phyloP scores from a whole-genome alignment of 371 early-diverging fungal species.

The Haplosporangium sp. region DNA sequence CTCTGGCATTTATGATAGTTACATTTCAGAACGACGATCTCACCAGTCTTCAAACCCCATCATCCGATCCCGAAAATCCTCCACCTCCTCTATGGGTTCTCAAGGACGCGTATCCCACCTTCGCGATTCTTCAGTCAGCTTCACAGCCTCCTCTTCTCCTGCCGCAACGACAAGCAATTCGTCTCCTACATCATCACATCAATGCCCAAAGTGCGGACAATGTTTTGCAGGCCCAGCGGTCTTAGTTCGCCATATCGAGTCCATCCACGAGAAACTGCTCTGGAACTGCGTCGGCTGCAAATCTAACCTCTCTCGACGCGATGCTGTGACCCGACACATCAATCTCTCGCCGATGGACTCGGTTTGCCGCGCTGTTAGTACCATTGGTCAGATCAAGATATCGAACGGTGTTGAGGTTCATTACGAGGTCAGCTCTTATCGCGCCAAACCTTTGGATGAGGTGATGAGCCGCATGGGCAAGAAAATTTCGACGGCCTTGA shows the following conservation, averaged over 20 bases:
- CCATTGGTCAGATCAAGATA: conserved; percentile 52
- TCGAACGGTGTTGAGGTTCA: conserved; percentile 40
- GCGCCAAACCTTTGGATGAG: conserved; percentile 52
- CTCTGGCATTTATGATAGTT: conserved; percentile 14
- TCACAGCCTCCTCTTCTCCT: conserved; percentile 13
- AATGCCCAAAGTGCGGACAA: conserved; percentile 46
- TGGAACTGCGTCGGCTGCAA: conserved; percentile 55
- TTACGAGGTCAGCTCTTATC: conserved; percentile 37
- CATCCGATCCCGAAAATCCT: conserved; percentile 15
- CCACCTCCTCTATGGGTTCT: conserved; percentile 17
- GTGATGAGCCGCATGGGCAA: conserved; percentile 54
- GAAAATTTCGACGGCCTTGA: conserved; percentile 38
- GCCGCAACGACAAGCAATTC: neutral
- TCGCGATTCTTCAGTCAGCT: conserved; percentile 10
- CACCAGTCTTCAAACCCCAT: conserved; percentile 1
- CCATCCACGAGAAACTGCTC: conserved; percentile 51
- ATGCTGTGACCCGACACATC: conserved; percentile 52
- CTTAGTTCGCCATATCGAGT: conserved; percentile 48
- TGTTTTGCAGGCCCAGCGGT: conserved; percentile 51
- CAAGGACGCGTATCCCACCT: conserved; percentile 25
- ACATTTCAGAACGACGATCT: conserved; percentile 23
- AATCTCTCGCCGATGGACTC: conserved; percentile 52
- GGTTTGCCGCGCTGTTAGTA: conserved; percentile 37
- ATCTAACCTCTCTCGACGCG: conserved; percentile 45
- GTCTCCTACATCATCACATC: conserved; percentile 27